Evolutionary conservation across 2,329 filamentous ascomycete genomes (phyloP).

Genomic region (Fusarium acutatum): DNA sequence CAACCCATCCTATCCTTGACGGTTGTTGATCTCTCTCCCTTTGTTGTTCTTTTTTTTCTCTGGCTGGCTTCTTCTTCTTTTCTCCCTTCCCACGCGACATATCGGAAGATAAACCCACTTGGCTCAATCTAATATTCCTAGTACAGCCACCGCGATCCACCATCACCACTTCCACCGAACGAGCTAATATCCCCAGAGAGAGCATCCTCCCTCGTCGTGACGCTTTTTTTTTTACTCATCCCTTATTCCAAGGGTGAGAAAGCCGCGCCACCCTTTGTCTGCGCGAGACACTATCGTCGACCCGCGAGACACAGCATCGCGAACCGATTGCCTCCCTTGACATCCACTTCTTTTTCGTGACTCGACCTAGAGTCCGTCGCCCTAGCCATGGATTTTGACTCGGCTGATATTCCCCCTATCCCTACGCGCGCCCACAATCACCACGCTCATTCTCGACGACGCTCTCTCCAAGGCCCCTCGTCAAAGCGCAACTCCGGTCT

Average conservation of each 20-base stretch:
- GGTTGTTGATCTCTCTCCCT: neutral
- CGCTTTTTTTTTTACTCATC: neutral
- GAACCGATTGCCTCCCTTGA: constrained; percentile 11
- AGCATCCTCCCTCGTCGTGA: neutral
- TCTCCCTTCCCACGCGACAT: neutral
- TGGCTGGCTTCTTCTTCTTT: neutral
- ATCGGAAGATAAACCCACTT: constrained; percentile 7
- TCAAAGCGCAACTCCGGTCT: constrained; percentile 37
- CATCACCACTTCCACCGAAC: constrained; percentile 24
- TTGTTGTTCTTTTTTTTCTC: neutral
- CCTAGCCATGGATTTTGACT: constrained; percentile 42
- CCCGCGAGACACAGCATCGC: neutral
- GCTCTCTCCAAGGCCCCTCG: constrained; percentile 25
- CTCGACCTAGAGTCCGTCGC: constrained; percentile 17
- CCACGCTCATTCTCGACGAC: constrained; percentile 23
- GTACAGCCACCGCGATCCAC: constrained; percentile 19
- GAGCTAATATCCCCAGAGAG: constrained; percentile 19
- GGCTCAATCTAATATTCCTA: constrained; percentile 13
- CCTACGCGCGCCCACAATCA: constrained; percentile 39
- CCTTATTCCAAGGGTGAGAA: constrained; percentile 4
- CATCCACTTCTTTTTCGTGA: constrained; percentile 20
- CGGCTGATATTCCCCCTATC: constrained; percentile 45
- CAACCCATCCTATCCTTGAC: neutral
- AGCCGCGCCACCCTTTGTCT: constrained; percentile 15
- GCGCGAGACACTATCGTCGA: constrained; percentile 6